A percentile compares a stretch with the other conserved stretches of the same genome.
Conservation (phyloP, 2,329 filamentous ascomycete species). For the Hypomyces rosellus region DNA sequence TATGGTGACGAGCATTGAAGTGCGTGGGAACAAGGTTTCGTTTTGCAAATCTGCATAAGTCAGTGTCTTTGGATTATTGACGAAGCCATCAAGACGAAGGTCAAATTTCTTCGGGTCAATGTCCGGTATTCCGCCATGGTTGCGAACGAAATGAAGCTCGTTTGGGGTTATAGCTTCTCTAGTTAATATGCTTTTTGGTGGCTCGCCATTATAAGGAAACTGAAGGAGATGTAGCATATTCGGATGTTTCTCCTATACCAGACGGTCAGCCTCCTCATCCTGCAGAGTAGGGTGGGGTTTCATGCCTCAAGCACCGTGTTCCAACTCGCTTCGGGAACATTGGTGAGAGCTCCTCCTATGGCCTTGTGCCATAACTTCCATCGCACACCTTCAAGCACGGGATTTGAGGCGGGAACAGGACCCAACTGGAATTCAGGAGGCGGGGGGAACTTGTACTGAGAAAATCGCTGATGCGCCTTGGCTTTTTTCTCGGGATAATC, state of each 20-base stretch:
- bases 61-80: conserved; percentile 50
- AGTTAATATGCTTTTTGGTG: conserved; percentile 50
- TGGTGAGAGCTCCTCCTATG: conserved; percentile 29
- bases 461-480: conserved; percentile 46
- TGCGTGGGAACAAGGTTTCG: conserved; percentile 52
- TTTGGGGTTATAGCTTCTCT: conserved; percentile 56
- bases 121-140: conserved; percentile 64
- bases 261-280: not conserved
- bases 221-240: conserved; percentile 58
- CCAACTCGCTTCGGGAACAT: conserved; percentile 54
- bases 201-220: conserved; percentile 60
- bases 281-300: not conserved
- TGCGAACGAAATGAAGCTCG: conserved; percentile 55
- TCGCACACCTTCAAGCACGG: conserved; percentile 47
- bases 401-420: conserved; percentile 51
- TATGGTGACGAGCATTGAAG: conserved; percentile 53
- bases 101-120: conserved; percentile 52
- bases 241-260: conserved; percentile 44
- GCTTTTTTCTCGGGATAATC: conserved; percentile 62
- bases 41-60: conserved; percentile 55
- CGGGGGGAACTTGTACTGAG: conserved; percentile 22
- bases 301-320: conserved; percentile 34
- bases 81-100: conserved; percentile 53
- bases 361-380: conserved; percentile 56
- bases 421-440: conserved; percentile 50